phyloP scores from a whole-genome alignment of 495 filamentous ascomycete species.

The Podospora pseudocomata region DNA sequence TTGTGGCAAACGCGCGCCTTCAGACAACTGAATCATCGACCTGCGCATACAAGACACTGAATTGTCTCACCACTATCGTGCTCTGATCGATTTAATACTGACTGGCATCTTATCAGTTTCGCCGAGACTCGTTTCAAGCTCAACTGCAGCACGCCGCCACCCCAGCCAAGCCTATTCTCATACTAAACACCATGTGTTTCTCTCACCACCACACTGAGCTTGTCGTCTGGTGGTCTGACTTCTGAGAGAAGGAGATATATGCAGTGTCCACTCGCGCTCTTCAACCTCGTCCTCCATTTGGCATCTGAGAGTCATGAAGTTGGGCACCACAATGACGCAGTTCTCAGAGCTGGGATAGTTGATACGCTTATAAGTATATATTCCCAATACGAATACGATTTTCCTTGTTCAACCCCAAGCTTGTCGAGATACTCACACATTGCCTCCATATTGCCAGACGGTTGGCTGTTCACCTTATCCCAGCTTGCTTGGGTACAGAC shows the following conservation, averaged over 20 bases:
- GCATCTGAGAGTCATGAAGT: neutral
- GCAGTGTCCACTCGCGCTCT: neutral
- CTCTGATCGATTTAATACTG: neutral
- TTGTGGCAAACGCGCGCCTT: no score
- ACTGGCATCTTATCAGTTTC: neutral
- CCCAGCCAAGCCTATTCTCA: neutral
- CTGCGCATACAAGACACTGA: neutral
- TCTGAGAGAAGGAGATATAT: neutral
- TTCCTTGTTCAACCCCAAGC: neutral
- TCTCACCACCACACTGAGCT: neutral
- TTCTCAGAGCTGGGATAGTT: neutral
- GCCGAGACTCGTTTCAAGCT: neutral
- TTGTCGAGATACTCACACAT: neutral
- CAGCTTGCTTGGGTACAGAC: constrained; percentile 13
- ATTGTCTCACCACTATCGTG: neutral
- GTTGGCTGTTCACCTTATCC: constrained; percentile 16
- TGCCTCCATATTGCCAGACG: neutral
- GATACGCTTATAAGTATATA: neutral
- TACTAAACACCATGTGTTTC: neutral
- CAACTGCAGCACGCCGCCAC: neutral
- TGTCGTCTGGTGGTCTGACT: neutral
- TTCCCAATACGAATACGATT: neutral
- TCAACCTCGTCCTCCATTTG: neutral
- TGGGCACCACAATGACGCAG: neutral
- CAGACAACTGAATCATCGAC: neutral